Conservation (phyloP, 257 asterid species). For the Rubia yunnanensis region DNA sequence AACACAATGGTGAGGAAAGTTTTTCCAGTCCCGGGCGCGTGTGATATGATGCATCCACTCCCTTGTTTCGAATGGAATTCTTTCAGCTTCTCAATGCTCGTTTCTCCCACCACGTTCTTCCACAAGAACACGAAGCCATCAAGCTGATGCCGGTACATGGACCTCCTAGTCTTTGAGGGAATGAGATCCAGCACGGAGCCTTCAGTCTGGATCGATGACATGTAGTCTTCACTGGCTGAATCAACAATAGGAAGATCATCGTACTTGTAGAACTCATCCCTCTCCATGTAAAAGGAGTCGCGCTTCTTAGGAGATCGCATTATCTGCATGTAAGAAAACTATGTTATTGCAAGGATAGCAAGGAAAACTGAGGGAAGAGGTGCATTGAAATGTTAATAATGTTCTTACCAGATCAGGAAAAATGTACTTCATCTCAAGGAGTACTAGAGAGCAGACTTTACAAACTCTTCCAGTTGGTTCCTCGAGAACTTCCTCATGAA, state of each 20-base stretch:
- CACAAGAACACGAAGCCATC: slow-evolving; percentile 60
- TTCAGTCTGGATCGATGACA: not conserved
- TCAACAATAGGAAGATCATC: slow-evolving; percentile 10
- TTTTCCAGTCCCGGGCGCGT: slow-evolving; percentile 90
- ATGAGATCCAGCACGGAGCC: slow-evolving; percentile 54
- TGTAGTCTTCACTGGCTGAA: not conserved
- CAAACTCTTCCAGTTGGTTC: slow-evolving; percentile 60
- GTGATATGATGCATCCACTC: slow-evolving; percentile 75
- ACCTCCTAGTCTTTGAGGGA: slow-evolving; percentile 20
- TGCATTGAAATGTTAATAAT: not conserved
- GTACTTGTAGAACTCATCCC: not conserved
- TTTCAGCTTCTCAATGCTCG: slow-evolving; percentile 29
- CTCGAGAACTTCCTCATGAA: slow-evolving; percentile 28
- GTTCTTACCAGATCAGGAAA: slow-evolving; percentile 54
- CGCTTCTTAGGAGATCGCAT: slow-evolving; percentile 7
- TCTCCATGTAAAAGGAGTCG: not conserved
- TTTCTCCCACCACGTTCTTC: slow-evolving; percentile 61
- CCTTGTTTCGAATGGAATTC: slow-evolving; percentile 24
- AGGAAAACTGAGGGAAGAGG: not conserved
- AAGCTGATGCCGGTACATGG: slow-evolving; percentile 52
- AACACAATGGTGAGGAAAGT: slow-evolving; percentile 58
- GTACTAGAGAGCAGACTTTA: slow-evolving; percentile 33
- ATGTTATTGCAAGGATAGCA: no score
- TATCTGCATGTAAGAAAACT: not conserved
- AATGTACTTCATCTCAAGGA: slow-evolving; percentile 41